phyloP scores from a whole-genome alignment of 2,329 filamentous ascomycete species.

The Fusarium floridanum region DNA sequence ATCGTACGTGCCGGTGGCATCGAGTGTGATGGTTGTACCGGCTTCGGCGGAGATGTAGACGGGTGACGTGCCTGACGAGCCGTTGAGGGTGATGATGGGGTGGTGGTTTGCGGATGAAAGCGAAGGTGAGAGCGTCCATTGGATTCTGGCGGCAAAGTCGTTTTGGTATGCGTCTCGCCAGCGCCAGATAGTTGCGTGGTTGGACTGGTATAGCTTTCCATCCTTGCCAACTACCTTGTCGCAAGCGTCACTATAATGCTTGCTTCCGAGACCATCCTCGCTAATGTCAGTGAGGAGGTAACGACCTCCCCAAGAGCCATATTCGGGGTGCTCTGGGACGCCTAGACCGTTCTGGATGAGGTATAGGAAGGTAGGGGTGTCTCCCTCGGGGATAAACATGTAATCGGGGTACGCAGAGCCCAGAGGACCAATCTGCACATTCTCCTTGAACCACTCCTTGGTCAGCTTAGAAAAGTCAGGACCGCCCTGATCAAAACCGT shows the following conservation, averaged over 20 bases:
- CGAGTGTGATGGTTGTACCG: constrained; percentile 54
- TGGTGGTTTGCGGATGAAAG: constrained; percentile 57
- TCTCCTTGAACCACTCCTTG: constrained; percentile 64
- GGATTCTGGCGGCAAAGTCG: constrained; percentile 58
- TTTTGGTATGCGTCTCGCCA: constrained; percentile 57
- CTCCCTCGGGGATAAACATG: constrained; percentile 66
- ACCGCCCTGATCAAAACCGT: constrained; percentile 41
- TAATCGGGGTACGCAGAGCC: constrained; percentile 61
- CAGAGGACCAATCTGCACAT: constrained; percentile 64
- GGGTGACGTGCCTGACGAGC: constrained; percentile 51
- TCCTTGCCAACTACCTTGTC: constrained; percentile 47
- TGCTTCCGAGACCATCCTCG: constrained; percentile 26
- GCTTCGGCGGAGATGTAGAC: constrained; percentile 56
- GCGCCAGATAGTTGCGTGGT: constrained; percentile 57
- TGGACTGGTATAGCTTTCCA: constrained; percentile 43
- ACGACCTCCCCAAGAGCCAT: constrained; percentile 64
- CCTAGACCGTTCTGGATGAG: constrained; percentile 51
- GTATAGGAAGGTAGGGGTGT: constrained; percentile 65
- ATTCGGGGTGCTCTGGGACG: constrained; percentile 59
- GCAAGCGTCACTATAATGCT: constrained; percentile 47
- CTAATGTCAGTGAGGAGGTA: constrained; percentile 54
- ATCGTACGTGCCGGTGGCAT: constrained; percentile 61
- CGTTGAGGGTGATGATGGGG: constrained; percentile 59
- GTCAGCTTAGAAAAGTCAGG: constrained; percentile 62
- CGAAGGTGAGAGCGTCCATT: constrained; percentile 52